phyloP scores from a whole-genome alignment of 208 protist species.

The Leishmania lainsoni region DNA sequence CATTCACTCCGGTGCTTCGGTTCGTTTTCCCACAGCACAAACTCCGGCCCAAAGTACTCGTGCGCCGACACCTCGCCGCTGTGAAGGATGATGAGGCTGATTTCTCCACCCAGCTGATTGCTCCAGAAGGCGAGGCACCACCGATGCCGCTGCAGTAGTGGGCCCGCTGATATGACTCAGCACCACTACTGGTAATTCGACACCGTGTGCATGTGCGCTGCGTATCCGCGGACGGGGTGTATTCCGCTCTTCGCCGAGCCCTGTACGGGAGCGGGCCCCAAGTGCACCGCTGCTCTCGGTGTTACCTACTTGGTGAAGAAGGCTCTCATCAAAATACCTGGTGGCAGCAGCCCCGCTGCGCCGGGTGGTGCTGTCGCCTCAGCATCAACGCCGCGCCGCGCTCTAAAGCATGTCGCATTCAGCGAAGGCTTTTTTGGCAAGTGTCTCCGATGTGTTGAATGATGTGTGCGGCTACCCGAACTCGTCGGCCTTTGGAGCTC shows the following conservation, averaged over 20 bases:
- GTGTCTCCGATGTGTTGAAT: too few species aligned
- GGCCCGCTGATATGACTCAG: neutral
- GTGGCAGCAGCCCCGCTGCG: slow-evolving; percentile 33
- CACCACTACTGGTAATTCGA: slow-evolving; percentile 27
- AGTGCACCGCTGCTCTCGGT: slow-evolving; percentile 34
- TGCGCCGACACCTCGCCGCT: neutral
- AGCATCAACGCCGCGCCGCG: slow-evolving; percentile 44
- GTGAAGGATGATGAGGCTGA: neutral
- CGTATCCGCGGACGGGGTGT: slow-evolving; percentile 18
- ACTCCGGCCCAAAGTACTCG: neutral
- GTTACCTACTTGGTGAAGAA: slow-evolving; percentile 52
- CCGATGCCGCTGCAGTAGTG: neutral
- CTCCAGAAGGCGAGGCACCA: neutral
- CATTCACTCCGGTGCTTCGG: neutral
- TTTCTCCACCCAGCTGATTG: too few species aligned
- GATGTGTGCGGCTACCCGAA: too few species aligned
- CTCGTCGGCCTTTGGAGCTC: slow-evolving; percentile 43
- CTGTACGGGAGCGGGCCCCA: slow-evolving; percentile 38
- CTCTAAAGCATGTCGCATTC: slow-evolving; percentile 54
- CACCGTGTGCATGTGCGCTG: slow-evolving; percentile 22
- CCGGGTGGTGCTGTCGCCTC: slow-evolving; percentile 51
- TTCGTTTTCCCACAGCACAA: neutral
- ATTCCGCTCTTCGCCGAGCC: slow-evolving; percentile 47
- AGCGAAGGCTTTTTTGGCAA: slow-evolving; percentile 42
- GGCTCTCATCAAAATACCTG: slow-evolving; percentile 42